Evolutionary conservation across 177 flowering plant species (phyloP).

Genomic region (Telopea speciosissima): DNA sequence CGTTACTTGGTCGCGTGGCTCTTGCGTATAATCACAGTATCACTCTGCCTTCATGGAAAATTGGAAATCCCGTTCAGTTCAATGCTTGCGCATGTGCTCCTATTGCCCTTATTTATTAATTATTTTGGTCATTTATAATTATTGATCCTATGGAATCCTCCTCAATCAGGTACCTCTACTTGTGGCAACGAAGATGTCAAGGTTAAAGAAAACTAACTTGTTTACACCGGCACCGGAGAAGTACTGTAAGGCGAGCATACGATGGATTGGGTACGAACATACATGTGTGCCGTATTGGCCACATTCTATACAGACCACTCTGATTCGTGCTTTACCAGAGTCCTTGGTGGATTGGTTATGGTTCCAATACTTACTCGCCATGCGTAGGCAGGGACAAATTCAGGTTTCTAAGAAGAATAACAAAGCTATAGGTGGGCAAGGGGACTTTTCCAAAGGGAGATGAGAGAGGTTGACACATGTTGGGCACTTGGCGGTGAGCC

Average conservation of each 20-base stretch:
- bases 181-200: constrained; percentile 53
- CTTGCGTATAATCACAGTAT: no score
- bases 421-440: no score
- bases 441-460: no score
- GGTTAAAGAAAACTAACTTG: constrained; percentile 22
- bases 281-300: constrained; percentile 27
- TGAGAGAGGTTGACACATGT: no score
- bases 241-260: constrained; percentile 22
- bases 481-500: no score
- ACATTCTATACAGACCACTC: constrained; percentile 21
- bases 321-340: constrained; percentile 16
- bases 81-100: no score
- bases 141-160: no score
- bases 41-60: no score
- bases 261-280: constrained; percentile 28
- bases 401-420: background rate
- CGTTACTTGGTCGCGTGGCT: no score
- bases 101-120: no score
- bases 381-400: background rate
- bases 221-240: constrained; percentile 36
- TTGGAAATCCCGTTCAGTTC: no score
- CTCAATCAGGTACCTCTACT: constrained; percentile 68
- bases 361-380: background rate
- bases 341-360: background rate
- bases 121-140: no score